Percentiles rank a stretch among this genome's conserved stretches.
Conservation (phyloP, 2,329 filamentous ascomycete genomes). For the Aspergillus aculeatinus region DNA sequence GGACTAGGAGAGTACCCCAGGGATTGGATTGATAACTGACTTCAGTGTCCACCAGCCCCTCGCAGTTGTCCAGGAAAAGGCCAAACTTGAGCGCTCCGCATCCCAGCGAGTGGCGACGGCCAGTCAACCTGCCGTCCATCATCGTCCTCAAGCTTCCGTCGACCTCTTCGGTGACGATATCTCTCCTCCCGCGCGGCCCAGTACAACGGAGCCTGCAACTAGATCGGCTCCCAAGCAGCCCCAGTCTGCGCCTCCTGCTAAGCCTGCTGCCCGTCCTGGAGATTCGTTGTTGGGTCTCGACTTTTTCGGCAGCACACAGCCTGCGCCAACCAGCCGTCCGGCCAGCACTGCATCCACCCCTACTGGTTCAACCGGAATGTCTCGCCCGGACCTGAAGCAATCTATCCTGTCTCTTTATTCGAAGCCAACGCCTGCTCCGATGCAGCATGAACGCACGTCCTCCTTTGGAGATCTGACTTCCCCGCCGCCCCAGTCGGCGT, state of each 20-base stretch:
- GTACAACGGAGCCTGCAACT: constrained; percentile 66
- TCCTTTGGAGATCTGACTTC: constrained; percentile 71
- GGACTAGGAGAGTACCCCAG: constrained; percentile 30
- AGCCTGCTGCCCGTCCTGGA: constrained; percentile 58
- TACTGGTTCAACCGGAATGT: constrained; percentile 59
- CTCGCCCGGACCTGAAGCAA: constrained; percentile 90
- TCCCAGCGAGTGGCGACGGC: constrained; percentile 51
- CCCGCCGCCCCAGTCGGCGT: constrained; percentile 32
- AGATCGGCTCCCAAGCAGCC: constrained; percentile 62
- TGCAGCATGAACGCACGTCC: constrained; percentile 57
- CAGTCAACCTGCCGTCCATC: constrained; percentile 46
- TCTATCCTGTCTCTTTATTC: constrained; percentile 95
- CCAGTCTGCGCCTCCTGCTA: constrained; percentile 56
- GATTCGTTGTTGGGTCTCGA: constrained; percentile 91
- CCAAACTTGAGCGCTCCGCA: constrained; percentile 62
- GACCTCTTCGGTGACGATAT: constrained; percentile 80
- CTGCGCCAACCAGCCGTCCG: constrained; percentile 71
- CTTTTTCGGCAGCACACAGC: constrained; percentile 74
- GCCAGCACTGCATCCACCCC: constrained; percentile 72
- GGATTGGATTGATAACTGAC: constrained; percentile 3
- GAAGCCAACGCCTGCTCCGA: constrained; percentile 64
- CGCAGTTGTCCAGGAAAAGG: constrained; percentile 68
- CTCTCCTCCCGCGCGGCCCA: constrained; percentile 66
- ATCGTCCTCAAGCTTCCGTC: constrained; percentile 52
- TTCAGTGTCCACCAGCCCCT: constrained; percentile 51